phyloP scores from a whole-genome alignment of 192 early-diverging fungal genomes.

The Backusella luteola region DNA sequence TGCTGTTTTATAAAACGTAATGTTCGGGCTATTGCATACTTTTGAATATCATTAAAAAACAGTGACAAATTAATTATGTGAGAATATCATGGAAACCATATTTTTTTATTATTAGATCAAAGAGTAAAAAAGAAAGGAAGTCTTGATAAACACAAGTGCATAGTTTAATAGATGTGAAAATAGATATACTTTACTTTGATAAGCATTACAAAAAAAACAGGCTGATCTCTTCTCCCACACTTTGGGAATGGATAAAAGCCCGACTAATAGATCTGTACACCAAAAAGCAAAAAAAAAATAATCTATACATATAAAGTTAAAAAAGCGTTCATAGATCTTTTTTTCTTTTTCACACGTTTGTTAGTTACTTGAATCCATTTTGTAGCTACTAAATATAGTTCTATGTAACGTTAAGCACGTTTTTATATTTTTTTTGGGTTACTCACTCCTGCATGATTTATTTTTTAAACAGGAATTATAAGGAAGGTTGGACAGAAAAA shows the following conservation, averaged over 20 bases:
- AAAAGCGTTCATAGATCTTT: not conserved
- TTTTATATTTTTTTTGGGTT: not conserved
- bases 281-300: too few species aligned
- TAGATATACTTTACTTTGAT: too few species aligned
- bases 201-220: not conserved
- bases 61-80: too few species aligned
- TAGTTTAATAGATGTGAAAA: too few species aligned
- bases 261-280: not conserved
- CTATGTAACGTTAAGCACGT: not conserved
- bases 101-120: too few species aligned
- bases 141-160: too few species aligned
- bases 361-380: not conserved
- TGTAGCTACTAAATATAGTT: not conserved
- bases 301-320: not conserved
- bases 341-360: constrained; percentile 4
- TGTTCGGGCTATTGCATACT: too few species aligned
- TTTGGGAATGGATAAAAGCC: not conserved
- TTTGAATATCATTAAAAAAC: too few species aligned
- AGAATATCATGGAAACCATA: too few species aligned
- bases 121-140: too few species aligned
- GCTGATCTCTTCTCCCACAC: not conserved
- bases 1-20: too few species aligned
- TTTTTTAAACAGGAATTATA: not conserved
- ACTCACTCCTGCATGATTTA: not conserved
- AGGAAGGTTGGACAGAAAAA: not conserved